Evolutionary conservation across 352 stramenopile species (phyloP), one percentile per base, ranked within the genome.

Genomic region (Pythium apleroticum): DNA sequence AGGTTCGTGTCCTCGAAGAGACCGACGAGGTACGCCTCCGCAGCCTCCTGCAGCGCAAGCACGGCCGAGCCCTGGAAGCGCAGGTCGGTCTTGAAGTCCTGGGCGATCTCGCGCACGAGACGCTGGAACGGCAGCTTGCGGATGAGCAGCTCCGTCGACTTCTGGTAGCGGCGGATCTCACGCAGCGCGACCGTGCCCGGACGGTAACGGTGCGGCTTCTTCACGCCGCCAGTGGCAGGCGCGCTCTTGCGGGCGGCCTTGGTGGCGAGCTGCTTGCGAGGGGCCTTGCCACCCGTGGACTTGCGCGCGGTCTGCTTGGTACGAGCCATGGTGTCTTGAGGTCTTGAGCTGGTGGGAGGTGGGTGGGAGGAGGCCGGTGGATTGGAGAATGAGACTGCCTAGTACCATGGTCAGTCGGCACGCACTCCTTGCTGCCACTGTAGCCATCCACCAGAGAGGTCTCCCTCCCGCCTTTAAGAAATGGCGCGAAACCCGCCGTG

Each of bases 101-200:
- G 64, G 11, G 67, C 64, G 68, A 96, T 89, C 65, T 95, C 86
- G 30, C 86, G 75, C 27, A 96, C 91, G 24, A 98, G 74, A 28
- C 94, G 73, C 25, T 91, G 89, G 77, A 98, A 98, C 37, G 94
- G 94, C 27, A 98, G 76, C 68, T 91, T 89, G 31, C 94, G 86
- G 50, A 98, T 68, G 20, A 98, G 69, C 49, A 98, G 77, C 52
- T 97, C 91, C 10, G 94, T 98, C 33, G 73, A 90, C 30, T 76
- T 79, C 80, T 98, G 95, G 73, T 97, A 98, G 35, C 35, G 35
- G 14, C 35, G 35, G 35, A 43, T 43, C 35, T 43, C 35, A 43
- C 35, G 35, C 35, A 43, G 35, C 35, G 35, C 35, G 35, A 43
- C 35, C 35, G 35, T 43, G 35, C 35, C 35, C 1, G 35, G 35